Percentiles rank a stretch among this genome's conserved stretches.
These are phyloP conservation scores for Gloeostereum incarnatum DNA, from an alignment of 768 basidiomycete genomes.

Conservation along the genomic window DNA sequence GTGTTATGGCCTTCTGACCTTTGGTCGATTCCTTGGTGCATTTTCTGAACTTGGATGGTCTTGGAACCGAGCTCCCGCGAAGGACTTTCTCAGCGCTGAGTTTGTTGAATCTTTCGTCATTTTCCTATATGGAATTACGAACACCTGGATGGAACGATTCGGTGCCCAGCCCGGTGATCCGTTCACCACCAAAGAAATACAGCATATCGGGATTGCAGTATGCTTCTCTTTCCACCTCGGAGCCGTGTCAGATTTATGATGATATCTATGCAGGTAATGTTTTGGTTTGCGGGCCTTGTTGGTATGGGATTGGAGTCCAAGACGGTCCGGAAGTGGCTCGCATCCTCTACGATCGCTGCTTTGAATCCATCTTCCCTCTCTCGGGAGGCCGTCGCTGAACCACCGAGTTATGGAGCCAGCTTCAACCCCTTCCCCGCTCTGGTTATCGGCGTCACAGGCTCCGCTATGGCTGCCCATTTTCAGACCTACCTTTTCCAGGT, in stretches of 20 bases:
- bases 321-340: slow-evolving; percentile 63
- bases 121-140: slow-evolving; percentile 82
- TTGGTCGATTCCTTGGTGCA: slow-evolving; percentile 91
- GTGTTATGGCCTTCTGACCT: slow-evolving; percentile 81
- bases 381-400: slow-evolving; percentile 47
- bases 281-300: slow-evolving; percentile 86
- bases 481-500: slow-evolving; percentile 89
- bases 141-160: slow-evolving; percentile 97
- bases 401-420: slow-evolving; percentile 62
- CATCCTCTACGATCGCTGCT: slow-evolving; percentile 37
- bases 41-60: slow-evolving; percentile 89
- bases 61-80: slow-evolving; percentile 70
- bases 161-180: slow-evolving; percentile 76
- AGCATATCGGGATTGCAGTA: slow-evolving; percentile 91
- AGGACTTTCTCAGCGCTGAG: slow-evolving; percentile 52
- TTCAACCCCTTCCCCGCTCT: slow-evolving; percentile 93
- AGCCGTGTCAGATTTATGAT: slow-evolving; percentile 3
- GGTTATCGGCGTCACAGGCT: slow-evolving; percentile 88
- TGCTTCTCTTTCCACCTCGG: slow-evolving; percentile 11
- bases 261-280: slow-evolving; percentile 65
- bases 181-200: slow-evolving; percentile 84
- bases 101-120: slow-evolving; percentile 75
- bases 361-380: slow-evolving; percentile 15
- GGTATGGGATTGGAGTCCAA: slow-evolving; percentile 88
- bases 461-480: slow-evolving; percentile 88